These are phyloP conservation scores for Yueomyces sp. DNA, from an alignment of 805 yeast genomes.

Conservation along the genomic window DNA sequence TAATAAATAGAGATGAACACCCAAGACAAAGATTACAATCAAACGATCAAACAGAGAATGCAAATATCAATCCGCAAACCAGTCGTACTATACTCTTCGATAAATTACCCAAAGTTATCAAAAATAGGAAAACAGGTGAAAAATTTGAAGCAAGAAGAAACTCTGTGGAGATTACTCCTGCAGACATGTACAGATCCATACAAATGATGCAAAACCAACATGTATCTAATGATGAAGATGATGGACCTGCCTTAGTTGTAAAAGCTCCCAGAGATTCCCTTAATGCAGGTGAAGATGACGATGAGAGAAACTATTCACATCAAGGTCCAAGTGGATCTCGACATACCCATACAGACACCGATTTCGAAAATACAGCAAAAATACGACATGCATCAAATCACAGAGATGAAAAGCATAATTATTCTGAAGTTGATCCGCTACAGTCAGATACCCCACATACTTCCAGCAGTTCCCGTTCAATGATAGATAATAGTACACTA, in stretches of 20 bases:
- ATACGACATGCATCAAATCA: no score
- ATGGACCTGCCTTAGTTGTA: conserved; percentile 69
- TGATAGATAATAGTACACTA: no score
- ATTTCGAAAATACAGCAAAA: no score
- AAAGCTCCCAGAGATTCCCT: conserved; percentile 40
- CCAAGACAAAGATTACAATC: neutral
- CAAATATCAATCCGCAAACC: neutral
- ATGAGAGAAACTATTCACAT: no score
- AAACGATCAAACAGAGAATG: neutral
- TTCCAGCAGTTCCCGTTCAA: no score
- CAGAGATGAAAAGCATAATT: no score
- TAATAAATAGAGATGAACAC: no score
- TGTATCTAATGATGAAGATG: conserved; percentile 34
- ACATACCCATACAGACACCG: no score
- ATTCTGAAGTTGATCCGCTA: no score
- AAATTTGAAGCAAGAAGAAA: conserved; percentile 22
- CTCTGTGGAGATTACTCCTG: conserved; percentile 50
- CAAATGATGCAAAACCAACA: conserved; percentile 57
- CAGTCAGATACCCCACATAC: no score
- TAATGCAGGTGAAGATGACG: neutral
- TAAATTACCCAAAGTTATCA: conserved; percentile 1
- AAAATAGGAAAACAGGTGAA: conserved; percentile 11
- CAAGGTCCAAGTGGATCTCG: no score
- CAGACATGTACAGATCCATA: conserved; percentile 74
- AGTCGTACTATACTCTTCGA: neutral